phyloP scores from a whole-genome alignment of 208 protist genomes.

The Leishmania major region DNA sequence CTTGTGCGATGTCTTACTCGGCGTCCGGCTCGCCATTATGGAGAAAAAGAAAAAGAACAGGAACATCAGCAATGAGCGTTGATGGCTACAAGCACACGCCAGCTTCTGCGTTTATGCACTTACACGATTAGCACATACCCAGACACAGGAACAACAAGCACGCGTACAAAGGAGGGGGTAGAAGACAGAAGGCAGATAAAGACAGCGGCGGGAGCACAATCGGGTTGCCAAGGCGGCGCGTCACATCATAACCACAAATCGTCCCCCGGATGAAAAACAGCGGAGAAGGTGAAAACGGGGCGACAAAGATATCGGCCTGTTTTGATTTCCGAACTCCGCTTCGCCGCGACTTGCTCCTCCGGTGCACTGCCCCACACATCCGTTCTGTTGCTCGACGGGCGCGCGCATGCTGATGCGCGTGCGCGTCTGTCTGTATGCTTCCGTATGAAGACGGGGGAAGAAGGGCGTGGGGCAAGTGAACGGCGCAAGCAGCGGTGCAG shows the following conservation, averaged over 20 bases:
- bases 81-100: not conserved
- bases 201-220: not conserved
- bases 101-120: slow-evolving; percentile 4
- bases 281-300: not conserved
- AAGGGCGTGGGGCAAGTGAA: not conserved
- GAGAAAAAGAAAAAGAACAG: not conserved
- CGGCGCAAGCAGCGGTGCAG: not conserved
- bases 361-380: not conserved
- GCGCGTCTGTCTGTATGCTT: not conserved
- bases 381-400: not conserved
- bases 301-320: too few relatives aligned
- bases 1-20: not conserved
- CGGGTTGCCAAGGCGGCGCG: not conserved
- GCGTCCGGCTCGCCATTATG: not conserved
- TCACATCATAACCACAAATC: not conserved
- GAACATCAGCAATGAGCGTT: not conserved
- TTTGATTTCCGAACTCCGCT: not conserved
- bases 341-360: not conserved
- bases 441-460: not conserved
- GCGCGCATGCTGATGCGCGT: not conserved
- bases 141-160: not conserved
- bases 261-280: not conserved
- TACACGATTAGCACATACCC: slow-evolving; percentile 1
- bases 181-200: not conserved
- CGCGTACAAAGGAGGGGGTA: not conserved